These are phyloP conservation scores for Raphanus raphanistrum DNA, from an alignment of 345 rosid genomes.

Conservation along the genomic window DNA sequence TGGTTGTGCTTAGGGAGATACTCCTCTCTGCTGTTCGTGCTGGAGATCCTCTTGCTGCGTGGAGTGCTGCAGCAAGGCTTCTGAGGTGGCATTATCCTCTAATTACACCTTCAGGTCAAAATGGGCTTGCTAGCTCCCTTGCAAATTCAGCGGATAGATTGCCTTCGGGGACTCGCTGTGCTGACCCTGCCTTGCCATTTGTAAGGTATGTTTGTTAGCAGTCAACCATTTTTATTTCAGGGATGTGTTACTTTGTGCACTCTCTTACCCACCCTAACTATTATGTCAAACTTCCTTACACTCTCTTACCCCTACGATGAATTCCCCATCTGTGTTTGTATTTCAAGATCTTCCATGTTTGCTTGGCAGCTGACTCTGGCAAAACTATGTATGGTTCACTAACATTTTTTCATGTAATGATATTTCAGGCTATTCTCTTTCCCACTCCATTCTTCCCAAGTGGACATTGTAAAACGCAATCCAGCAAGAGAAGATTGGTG, in stretches of 20 bases:
- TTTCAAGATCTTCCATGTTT: constrained; percentile 19
- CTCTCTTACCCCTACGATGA: not conserved
- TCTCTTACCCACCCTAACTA: constrained; percentile 11
- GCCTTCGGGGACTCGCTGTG: constrained; percentile 94
- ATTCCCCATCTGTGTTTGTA: constrained; percentile 20
- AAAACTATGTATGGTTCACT: constrained; percentile 1
- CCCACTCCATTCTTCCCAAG: constrained; percentile 81
- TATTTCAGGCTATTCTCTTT: constrained; percentile 75
- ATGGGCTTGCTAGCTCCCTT: constrained; percentile 93
- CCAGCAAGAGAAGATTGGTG: constrained; percentile 97
- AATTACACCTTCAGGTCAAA: constrained; percentile 96
- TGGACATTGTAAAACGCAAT: constrained; percentile 80
- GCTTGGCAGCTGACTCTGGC: constrained; percentile 26
- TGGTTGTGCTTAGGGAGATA: constrained; percentile 99
- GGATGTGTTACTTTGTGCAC: constrained; percentile 10
- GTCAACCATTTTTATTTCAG: constrained; percentile 9
- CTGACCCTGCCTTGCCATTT: constrained; percentile 97
- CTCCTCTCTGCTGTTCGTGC: constrained; percentile 96
- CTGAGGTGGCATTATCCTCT: constrained; percentile 93
- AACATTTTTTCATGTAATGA: constrained; percentile 6
- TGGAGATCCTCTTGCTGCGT: constrained; percentile 95
- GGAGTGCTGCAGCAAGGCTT: constrained; percentile 99
- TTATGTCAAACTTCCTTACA: constrained; percentile 10
- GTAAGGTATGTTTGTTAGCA: constrained; percentile 57
- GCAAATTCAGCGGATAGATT: constrained; percentile 85